A percentile compares a stretch with the other conserved stretches of the same genome.
Evolutionary conservation across 306 rosid species (phyloP).

Genomic region (Cercis canadensis): DNA sequence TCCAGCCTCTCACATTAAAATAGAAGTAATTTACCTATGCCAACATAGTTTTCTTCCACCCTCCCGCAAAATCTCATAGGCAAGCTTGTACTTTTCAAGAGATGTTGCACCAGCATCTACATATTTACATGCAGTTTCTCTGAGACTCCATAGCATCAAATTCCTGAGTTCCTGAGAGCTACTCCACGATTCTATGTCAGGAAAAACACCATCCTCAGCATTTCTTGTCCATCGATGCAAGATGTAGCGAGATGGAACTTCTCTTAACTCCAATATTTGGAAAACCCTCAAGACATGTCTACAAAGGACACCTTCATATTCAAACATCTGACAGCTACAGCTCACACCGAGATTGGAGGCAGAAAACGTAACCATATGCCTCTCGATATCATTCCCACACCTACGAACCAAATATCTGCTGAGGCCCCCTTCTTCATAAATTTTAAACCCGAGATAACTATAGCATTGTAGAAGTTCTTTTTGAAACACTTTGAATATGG

Average conservation of each 20-base stretch:
- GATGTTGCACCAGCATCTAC: conserved; percentile 89
- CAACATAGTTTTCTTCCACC: conserved; percentile 90
- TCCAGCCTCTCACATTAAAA: conserved; percentile 28
- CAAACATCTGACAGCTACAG: conserved; percentile 97
- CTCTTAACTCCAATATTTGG: conserved; percentile 83
- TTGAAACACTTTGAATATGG: conserved; percentile 81
- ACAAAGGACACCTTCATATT: conserved; percentile 90
- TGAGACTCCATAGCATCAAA: conserved; percentile 92
- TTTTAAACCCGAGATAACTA: conserved; percentile 87
- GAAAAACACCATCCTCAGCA: conserved; percentile 82
- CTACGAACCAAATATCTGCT: conserved; percentile 84
- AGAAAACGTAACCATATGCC: conserved; percentile 66
- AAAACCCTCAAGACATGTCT: conserved; percentile 85
- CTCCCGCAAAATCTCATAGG: conserved; percentile 87
- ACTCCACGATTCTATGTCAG: conserved; percentile 68
- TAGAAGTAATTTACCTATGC: conserved; percentile 61
- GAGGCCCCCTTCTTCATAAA: conserved; percentile 66
- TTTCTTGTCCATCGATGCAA: conserved; percentile 90
- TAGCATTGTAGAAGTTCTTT: conserved; percentile 89
- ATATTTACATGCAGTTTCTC: conserved; percentile 91
- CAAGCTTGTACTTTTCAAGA: conserved; percentile 85
- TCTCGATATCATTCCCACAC: conserved; percentile 78
- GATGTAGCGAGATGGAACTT: conserved; percentile 83
- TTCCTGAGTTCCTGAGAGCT: conserved; percentile 75
- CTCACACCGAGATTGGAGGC: conserved; percentile 58